Evolutionary conservation across 495 filamentous ascomycete genomes (phyloP), one percentile per base, ranked within the genome.

Genomic region (Amphirosellinia nigrospora): DNA sequence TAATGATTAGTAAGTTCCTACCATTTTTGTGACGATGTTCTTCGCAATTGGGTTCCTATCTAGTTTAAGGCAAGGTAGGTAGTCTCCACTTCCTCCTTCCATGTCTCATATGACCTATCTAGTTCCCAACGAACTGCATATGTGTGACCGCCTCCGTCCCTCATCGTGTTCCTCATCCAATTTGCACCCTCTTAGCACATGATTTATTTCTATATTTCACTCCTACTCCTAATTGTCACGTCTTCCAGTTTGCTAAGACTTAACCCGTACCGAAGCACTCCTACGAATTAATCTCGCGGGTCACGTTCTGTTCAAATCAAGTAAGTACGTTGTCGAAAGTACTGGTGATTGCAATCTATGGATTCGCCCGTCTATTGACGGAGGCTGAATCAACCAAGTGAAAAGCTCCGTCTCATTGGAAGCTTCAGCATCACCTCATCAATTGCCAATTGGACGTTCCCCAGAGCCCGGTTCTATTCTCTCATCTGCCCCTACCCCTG

Each of bases 71-170:
- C 16, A 53, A 53, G 13, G 26, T 28, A 30, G 11, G 10, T 28
- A 34, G 30, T 58, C 55, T 58, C 55, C 55, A 58, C 55, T 58
- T 58, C 55, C 11, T 23, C 21, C 55, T 36, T 58, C 32, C 30
- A 34, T 58, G 30, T 58, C 32, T 58, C 55, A 58, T 56, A 32
- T 58, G 55, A 58, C 30, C 55, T 16, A 11, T 58, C 30, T 36
- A 58, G 16, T 58, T 58, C 55, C 32, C 36, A 4, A 32, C 15
- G 8, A 30, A 30, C 26, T 30, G 16, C 36, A 9, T 34, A 28
- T 36, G 61, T 64, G 61, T 64, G 41, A 64, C 61, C 61, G 61
- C 61, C 61, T 64, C 61, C 16, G 19, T 64, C 28, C 61, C 30
- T 50, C 61, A 7, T 36, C 16, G 4, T 30, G 32, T 45, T 32